Conservation (phyloP, 2,329 filamentous ascomycete genomes). For the Aspergillus oerlinghausenensis region DNA sequence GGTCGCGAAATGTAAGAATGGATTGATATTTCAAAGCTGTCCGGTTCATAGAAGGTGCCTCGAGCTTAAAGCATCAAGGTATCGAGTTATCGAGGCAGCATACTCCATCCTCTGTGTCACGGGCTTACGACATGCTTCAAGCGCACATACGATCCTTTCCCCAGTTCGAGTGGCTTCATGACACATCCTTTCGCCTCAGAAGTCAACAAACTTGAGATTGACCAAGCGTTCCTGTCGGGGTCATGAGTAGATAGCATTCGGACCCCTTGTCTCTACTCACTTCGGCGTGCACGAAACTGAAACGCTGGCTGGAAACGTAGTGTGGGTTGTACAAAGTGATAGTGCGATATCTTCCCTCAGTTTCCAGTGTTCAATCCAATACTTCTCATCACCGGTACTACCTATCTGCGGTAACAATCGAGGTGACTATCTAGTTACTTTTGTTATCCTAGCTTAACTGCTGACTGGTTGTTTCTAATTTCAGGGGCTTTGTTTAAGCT, state of each 20-base stretch:
- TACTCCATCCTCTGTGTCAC: neutral
- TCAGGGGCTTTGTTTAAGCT: conserved; percentile 20
- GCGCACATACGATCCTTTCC: too few relatives aligned
- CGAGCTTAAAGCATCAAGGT: neutral
- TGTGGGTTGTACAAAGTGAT: neutral
- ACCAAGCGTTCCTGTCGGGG: neutral
- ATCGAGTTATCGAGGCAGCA: neutral
- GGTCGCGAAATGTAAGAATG: neutral
- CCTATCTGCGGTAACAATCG: neutral
- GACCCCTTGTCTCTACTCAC: neutral
- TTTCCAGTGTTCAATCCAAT: neutral
- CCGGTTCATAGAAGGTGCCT: too few relatives aligned
- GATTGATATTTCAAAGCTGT: too few relatives aligned
- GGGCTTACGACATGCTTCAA: neutral
- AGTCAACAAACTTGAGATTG: neutral
- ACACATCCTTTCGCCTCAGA: too few relatives aligned
- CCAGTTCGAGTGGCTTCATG: neutral
- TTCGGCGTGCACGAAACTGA: neutral
- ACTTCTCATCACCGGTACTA: neutral
- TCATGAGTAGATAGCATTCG: neutral
- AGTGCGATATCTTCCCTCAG: neutral
- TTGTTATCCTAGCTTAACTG: neutral
- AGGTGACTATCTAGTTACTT: neutral
- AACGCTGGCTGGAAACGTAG: neutral
- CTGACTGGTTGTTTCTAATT: conserved; percentile 1